Evolutionary conservation across 1,139 yeast genomes (phyloP), one percentile per base, ranked within the genome.

Genomic region (Yamadazyma sp.): DNA sequence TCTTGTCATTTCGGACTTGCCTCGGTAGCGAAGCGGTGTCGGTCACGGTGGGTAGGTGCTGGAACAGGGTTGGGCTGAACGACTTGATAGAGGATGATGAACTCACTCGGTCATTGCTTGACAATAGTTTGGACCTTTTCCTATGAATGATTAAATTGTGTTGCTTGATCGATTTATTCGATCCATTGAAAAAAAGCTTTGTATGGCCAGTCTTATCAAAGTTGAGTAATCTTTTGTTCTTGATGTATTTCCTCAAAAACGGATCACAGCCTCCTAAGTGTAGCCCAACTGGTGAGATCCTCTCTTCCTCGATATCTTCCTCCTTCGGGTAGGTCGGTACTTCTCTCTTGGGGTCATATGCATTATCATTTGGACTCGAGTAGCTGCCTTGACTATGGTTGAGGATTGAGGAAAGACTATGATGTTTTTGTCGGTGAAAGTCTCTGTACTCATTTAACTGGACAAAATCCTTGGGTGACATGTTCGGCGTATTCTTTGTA

Each of bases 401-500:
- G 22, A 8, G 8, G 8, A 20, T 8, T 20, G 22, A 17, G 12
- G 23, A n/a, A 14, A 22, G 16, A 22, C 36, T 36, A 8, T 27
- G 14, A 17, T 36, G 42, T 22, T 31, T 35, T 18, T 35, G 34
- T 23, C 41, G 39, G 14, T 44, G 46, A 18, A 30, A 42, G n/a
- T 39, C 39, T 12, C 39, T 38, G 26, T 42, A 42, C n/a, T 42
- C 40, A 10, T 34, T 31, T n/a, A 39, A 30, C 27, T 42, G 45
- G 7, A 23, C 18, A 6, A 36, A 24, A 16, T 41, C 44, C 26
- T 39, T 45, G 23, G 52, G 52, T 5, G 52, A 48, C 24, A 47
- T 33, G 17, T 41, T 41, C 12, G 52, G 49, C 1, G 51, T 47
- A 11, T 44, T 48, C n/a, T 45, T 48, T 23, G 49, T 44, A 2